Evolutionary conservation across 805 yeast genomes (phyloP).

Genomic region (Saccharomycopsis vini): DNA sequence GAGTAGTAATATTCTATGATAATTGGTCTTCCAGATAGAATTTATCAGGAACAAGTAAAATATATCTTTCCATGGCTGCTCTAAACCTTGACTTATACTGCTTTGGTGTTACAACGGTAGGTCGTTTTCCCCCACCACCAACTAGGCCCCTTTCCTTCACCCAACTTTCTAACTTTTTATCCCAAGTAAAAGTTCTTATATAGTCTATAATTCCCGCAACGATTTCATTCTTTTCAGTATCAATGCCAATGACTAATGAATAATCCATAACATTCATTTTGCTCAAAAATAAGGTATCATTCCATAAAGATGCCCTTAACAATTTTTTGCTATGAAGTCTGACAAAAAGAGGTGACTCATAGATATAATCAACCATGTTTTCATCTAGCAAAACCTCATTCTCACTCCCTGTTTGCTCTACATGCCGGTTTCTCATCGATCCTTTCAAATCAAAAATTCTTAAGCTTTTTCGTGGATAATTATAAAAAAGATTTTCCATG

Average conservation of each 20-base stretch:
- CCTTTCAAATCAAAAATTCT: slow-evolving; percentile 95
- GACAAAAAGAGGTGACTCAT: slow-evolving; percentile 91
- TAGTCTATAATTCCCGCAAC: slow-evolving; percentile 96
- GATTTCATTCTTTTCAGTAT: slow-evolving; percentile 47
- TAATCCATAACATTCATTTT: slow-evolving; percentile 99
- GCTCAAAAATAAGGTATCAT: slow-evolving; percentile 86
- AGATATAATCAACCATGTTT: slow-evolving; percentile 96
- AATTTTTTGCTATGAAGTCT: slow-evolving; percentile 84
- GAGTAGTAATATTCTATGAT: no score
- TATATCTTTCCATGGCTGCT: slow-evolving; percentile 96
- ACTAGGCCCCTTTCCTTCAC: slow-evolving; percentile 91
- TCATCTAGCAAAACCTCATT: slow-evolving; percentile 93
- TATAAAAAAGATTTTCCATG: slow-evolving; percentile 92
- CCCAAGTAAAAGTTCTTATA: slow-evolving; percentile 97
- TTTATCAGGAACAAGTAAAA: slow-evolving; percentile 72
- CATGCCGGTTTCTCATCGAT: slow-evolving; percentile 95
- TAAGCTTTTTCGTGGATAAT: slow-evolving; percentile 65
- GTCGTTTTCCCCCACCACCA: slow-evolving; percentile 82
- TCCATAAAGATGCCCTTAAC: slow-evolving; percentile 83
- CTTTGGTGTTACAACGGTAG: slow-evolving; percentile 94
- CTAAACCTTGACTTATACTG: slow-evolving; percentile 91
- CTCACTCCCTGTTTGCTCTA: slow-evolving; percentile 89
- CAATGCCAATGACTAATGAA: slow-evolving; percentile 89
- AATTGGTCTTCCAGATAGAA: neutral
- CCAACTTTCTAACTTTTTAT: slow-evolving; percentile 96